Conservation (phyloP, 768 basidiomycete species). For the Cystofilobasidium capitatum region DNA sequence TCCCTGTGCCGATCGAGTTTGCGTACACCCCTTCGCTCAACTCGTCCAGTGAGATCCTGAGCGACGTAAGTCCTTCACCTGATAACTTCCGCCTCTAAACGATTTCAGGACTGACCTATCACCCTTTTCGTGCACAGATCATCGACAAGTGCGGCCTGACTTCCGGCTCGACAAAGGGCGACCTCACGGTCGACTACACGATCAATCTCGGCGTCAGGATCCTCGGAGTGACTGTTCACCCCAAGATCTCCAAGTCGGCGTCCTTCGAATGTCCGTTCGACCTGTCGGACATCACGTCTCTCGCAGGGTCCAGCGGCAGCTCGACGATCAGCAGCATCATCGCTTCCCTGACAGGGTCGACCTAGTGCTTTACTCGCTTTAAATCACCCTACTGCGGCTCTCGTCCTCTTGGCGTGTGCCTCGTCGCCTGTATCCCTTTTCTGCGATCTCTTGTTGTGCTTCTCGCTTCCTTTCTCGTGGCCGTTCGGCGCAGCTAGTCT, state of each 20-base stretch:
- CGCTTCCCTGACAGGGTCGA: neutral
- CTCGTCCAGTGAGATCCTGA: constrained; percentile 5
- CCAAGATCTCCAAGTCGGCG: neutral
- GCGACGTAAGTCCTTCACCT: neutral
- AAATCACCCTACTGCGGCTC: too few relatives aligned
- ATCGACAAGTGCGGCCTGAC: constrained; percentile 11
- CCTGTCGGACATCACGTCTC: neutral
- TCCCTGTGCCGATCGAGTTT: constrained; percentile 10
- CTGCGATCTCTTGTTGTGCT: too few relatives aligned
- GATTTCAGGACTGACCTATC: neutral
- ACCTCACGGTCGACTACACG: constrained; percentile 20
- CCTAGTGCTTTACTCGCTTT: too few relatives aligned
- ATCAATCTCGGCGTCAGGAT: constrained; percentile 6
- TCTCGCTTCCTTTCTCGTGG: too few relatives aligned
- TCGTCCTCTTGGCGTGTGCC: too few relatives aligned
- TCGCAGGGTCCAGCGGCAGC: neutral
- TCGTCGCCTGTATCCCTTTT: too few relatives aligned
- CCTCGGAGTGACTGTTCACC: constrained; percentile 7
- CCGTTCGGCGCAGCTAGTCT: too few relatives aligned
- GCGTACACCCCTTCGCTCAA: neutral
- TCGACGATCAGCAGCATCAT: neutral
- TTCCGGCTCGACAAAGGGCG: neutral
- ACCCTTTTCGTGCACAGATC: neutral
- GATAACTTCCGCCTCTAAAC: neutral
- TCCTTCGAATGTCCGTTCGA: neutral